Conservation (phyloP, 78 protist genomes). For the Polysphondylium violaceum region DNA sequence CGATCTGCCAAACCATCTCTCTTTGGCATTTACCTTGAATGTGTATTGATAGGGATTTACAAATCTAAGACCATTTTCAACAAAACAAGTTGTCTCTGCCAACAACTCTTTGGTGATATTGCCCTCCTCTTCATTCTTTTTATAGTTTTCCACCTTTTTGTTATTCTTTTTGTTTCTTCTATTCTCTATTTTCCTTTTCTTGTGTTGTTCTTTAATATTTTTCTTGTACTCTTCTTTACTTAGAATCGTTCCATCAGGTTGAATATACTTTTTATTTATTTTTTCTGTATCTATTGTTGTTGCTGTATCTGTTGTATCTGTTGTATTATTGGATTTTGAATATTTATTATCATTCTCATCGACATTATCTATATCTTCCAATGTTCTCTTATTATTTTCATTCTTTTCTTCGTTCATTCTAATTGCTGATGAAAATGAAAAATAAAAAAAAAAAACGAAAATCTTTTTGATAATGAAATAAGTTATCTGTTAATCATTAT, state of each 20-base stretch:
- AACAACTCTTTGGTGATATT: conserved; percentile 26
- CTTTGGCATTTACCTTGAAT: conserved; percentile 79
- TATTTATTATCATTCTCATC: background rate
- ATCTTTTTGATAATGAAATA: background rate
- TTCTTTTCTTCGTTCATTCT: background rate
- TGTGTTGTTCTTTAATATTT: conserved; percentile 18
- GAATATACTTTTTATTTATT: conserved; percentile 25
- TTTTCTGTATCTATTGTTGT: conserved; percentile 2
- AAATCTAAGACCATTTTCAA: conserved; percentile 59
- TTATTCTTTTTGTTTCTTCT: background rate
- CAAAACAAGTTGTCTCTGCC: conserved; percentile 15
- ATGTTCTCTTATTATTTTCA: background rate
- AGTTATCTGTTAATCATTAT: background rate
- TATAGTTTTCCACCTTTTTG: conserved; percentile 19
- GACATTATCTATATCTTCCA: background rate
- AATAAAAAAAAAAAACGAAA: background rate
- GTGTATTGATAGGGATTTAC: conserved; percentile 84
- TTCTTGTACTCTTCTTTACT: conserved; percentile 11
- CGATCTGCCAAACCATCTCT: conserved; percentile 88
- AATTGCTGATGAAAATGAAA: background rate
- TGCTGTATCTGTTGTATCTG: background rate
- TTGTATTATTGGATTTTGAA: background rate
- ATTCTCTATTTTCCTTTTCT: conserved; percentile 19
- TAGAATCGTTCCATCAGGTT: conserved; percentile 22
- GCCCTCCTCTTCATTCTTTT: conserved; percentile 34